phyloP scores from a whole-genome alignment of 148 eudicot species.

The Nepenthes gracilis region DNA sequence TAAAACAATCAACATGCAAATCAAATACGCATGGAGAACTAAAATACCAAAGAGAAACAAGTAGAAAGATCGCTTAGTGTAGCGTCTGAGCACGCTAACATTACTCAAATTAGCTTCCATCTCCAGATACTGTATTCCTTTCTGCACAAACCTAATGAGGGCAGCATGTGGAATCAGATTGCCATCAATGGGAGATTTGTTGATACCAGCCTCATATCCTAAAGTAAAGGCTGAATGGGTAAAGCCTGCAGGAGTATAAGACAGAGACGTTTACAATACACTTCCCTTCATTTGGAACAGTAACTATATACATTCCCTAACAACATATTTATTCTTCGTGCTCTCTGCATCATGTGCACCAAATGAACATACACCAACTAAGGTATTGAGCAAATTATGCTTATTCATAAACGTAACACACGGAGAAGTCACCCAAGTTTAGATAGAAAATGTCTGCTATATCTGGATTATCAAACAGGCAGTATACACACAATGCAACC shows the following conservation, averaged over 20 bases:
- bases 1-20: not conserved
- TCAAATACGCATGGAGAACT: too few relatives aligned
- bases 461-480: too few relatives aligned
- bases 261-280: not conserved
- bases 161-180: constrained; percentile 68
- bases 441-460: too few relatives aligned
- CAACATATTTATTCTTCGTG: not conserved
- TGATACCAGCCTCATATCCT: constrained; percentile 60
- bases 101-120: constrained; percentile 68
- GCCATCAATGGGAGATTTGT: constrained; percentile 51
- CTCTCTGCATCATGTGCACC: too few relatives aligned
- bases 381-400: too few relatives aligned
- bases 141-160: constrained; percentile 53
- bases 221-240: constrained; percentile 65
- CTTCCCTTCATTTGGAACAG: not conserved
- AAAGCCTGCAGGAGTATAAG: constrained; percentile 36
- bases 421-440: too few relatives aligned
- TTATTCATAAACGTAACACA: too few relatives aligned
- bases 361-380: too few relatives aligned
- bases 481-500: too few relatives aligned
- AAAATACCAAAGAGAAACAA: not conserved
- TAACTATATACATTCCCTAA: not conserved
- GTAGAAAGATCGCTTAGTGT: constrained; percentile 5
- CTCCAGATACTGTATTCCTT: constrained; percentile 69
- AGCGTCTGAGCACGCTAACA: constrained; percentile 28